A percentile compares a stretch with the other conserved stretches of the same genome.
These are phyloP conservation scores for Pleurotus tuoliensis DNA, from an alignment of 768 basidiomycete species.

Conservation along the genomic window DNA sequence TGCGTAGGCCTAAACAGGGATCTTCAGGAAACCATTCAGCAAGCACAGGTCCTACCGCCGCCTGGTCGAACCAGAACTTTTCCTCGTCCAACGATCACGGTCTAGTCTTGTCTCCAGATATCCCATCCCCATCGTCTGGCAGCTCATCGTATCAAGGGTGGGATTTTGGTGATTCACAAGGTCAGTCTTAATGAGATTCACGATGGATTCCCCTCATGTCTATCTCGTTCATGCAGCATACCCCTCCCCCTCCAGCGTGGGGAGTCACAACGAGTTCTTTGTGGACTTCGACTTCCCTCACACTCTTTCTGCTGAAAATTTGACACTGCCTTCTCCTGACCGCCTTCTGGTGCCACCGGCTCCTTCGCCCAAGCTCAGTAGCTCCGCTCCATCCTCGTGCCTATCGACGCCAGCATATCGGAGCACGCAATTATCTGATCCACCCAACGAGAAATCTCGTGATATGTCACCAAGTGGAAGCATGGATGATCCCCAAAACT, in stretches of 20 bases:
- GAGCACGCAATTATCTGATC: constrained; percentile 1
- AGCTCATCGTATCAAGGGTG: background rate
- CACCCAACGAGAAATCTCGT: constrained; percentile 18
- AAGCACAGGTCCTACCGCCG: background rate
- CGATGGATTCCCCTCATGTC: too few species aligned
- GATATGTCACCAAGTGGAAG: constrained; percentile 28
- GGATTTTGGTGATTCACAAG: constrained; percentile 4
- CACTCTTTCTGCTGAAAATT: constrained; percentile 4
- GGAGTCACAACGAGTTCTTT: constrained; percentile 4
- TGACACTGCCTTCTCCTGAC: background rate
- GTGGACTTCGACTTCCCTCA: constrained; percentile 7
- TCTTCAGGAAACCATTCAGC: too few species aligned
- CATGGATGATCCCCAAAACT: constrained; percentile 27
- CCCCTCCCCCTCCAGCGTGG: constrained; percentile 4
- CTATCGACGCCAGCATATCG: constrained; percentile 9
- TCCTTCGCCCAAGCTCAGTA: constrained; percentile 8
- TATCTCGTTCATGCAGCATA: background rate
- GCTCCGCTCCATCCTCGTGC: constrained; percentile 14
- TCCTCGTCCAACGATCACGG: background rate
- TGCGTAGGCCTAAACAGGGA: background rate
- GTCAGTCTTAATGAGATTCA: background rate
- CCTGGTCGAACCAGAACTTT: background rate
- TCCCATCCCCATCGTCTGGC: background rate
- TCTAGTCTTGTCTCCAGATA: background rate
- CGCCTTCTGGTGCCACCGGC: background rate